Percentiles rank a stretch among this genome's conserved stretches.
phyloP scores from a whole-genome alignment of 1,139 yeast species.

The Candida sp. region DNA sequence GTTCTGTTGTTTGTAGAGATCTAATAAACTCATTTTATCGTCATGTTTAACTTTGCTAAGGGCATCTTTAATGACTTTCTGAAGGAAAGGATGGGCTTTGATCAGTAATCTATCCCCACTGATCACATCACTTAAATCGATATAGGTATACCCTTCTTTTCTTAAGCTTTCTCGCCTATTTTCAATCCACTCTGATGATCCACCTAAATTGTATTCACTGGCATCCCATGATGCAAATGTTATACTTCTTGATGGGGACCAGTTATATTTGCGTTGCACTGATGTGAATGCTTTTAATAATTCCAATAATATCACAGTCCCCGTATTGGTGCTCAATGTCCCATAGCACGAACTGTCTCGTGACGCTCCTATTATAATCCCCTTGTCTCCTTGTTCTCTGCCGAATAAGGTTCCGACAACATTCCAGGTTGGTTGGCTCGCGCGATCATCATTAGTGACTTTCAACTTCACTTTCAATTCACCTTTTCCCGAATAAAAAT shows the following conservation, averaged over 20 bases:
- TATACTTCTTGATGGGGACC: slow-evolving; percentile 84
- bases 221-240: slow-evolving; percentile 89
- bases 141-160: slow-evolving; percentile 65
- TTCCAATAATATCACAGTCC: slow-evolving; percentile 72
- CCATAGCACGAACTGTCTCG: slow-evolving; percentile 82
- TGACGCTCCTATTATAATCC: slow-evolving; percentile 78
- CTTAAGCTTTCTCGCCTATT: slow-evolving; percentile 48
- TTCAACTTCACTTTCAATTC: slow-evolving; percentile 26
- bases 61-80: slow-evolving; percentile 38
- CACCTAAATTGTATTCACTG: slow-evolving; percentile 77
- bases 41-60: slow-evolving; percentile 29
- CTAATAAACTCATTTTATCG: slow-evolving; percentile 18
- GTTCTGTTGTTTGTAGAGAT: slow-evolving; percentile 24
- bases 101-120: slow-evolving; percentile 58
- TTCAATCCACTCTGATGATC: slow-evolving; percentile 79
- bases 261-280: slow-evolving; percentile 60
- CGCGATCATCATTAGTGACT: slow-evolving; percentile 48
- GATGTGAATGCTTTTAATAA: slow-evolving; percentile 69
- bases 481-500: slow-evolving; percentile 13
- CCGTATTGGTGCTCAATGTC: slow-evolving; percentile 69
- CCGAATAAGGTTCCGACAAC: slow-evolving; percentile 79
- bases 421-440: slow-evolving; percentile 75
- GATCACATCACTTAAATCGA: slow-evolving; percentile 77
- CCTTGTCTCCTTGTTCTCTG: slow-evolving; percentile 72
- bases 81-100: slow-evolving; percentile 66